Base-by-base conservation (phyloP, 768 basidiomycete genomes). In the Boletus tylopilopsis region DNA sequence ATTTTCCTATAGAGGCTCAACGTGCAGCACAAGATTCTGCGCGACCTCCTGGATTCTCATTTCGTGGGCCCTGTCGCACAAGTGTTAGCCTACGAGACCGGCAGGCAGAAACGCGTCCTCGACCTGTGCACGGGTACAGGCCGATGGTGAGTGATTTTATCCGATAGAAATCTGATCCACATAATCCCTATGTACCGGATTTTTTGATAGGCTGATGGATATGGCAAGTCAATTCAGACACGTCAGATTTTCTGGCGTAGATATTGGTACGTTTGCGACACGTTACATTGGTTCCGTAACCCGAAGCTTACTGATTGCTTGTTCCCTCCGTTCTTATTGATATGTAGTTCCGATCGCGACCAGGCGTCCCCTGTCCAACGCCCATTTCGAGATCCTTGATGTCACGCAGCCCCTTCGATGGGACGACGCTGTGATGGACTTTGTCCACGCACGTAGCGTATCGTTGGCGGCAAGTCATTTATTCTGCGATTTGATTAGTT, bases 81-180 rank as follows among this genome's bases (percentile, higher is more conserved):
- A 50, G 67, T 78, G 25, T 71, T 90, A 41, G 71, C 70, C 36
- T 57, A 60, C 23, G 64, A 68, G 35, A 61, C 67, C 6, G 70
- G 64, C 36, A 72, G 73, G 48, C 73, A 69, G 42, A 78, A 71
- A 64, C 74, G 75, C 51, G 85, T 75, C 37, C 73, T 92, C 41
- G 89, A 92, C 66, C 59, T 90, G n/a, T 83, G 89, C 54, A 86
- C 83, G 7, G 89, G 89, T 16, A 85, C 76, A 16, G 89, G 89
- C 6, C 68, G 62, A 68, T 92, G 89, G 89, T 87, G 53, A 47
- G 77, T 69, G 44, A 55, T 51, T 40, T 23, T 43, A 45, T 54
- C 43, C 38, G 45, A 48, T 61, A 53, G 54, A 50, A 41, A 48
- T 49, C 44, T 54, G 44, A 55, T 53, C 27, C 37, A 55, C 39